Base-by-base conservation (phyloP, 2,329 filamentous ascomycete species). In the Talaromyces sp. region DNA sequence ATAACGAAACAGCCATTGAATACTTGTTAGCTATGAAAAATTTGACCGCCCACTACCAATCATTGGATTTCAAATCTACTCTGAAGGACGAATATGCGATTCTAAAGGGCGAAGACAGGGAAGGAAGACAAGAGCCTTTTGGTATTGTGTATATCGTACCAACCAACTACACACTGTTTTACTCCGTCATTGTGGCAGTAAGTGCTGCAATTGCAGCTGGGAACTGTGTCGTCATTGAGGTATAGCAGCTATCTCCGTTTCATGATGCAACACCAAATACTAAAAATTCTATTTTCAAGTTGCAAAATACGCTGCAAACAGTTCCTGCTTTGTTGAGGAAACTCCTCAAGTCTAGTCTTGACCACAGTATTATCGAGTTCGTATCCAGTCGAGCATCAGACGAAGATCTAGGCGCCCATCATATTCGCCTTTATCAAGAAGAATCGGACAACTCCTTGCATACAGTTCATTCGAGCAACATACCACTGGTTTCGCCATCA, bases 141-240 rank as follows among this genome's bases (percentile, higher is more conserved):
- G 71, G 71, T 0, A 70, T 73, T 49, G 69, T 80, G 1, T 81
- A 81, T 51, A 80, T 85, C 54, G 76, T 80, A 55, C 80, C 82
- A 1, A 71, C 73, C 9, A 70, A 62, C 7, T 79, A 85, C 68
- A 83, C 78, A 0, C 70, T 80, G 9, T 78, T 85, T 62, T 84
- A 78, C 63, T 81, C 78, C 0, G 65, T 77, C 1, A 64, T 83
- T 27, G 72, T 70, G 3, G 76, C 80, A 0, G 57, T 84, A 44
- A 75, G 74, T 39, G 76, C 80, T 6, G 81, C 81, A 7, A 65
- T 84, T 36, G 77, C 78, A 0, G 80, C 81, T 13, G 82, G 82
- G 0, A 84, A 82, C 61, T 84, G 80, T 65, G 73, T 83, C 3
- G 73, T 80, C 30, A 54, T 84, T 10, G 78, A 82, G 72, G 59